A percentile compares a stretch with the other conserved stretches of the same genome.
These are phyloP conservation scores for Penicillium soppii DNA, from an alignment of 495 filamentous ascomycete genomes.

Conservation along the genomic window DNA sequence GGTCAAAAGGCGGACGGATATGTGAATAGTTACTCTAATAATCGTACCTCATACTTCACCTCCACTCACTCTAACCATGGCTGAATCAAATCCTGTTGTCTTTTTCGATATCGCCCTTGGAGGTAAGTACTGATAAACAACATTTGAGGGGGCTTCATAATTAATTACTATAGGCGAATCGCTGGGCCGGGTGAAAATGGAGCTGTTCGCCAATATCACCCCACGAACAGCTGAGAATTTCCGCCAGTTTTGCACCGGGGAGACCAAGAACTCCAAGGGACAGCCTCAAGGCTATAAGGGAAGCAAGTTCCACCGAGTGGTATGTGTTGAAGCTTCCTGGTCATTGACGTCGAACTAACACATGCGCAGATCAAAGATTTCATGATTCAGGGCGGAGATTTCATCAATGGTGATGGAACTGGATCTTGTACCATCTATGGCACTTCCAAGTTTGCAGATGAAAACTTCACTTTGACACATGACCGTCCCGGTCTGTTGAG, in stretches of 20 bases:
- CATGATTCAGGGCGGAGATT: constrained; percentile 97
- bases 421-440: constrained; percentile 88
- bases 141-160: background rate
- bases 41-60: no score
- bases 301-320: constrained; percentile 90
- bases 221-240: constrained; percentile 96
- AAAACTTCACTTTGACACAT: constrained; percentile 83
- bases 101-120: constrained; percentile 94
- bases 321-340: constrained; percentile 43
- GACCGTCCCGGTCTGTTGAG: constrained; percentile 76
- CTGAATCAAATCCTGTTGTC: constrained; percentile 59
- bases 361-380: constrained; percentile 83
- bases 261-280: constrained; percentile 78
- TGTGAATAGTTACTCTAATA: no score
- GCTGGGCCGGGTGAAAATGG: constrained; percentile 89
- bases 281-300: constrained; percentile 90
- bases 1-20: background rate
- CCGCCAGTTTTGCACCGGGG: constrained; percentile 94
- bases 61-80: constrained; percentile 5
- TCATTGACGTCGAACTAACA: background rate
- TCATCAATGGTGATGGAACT: constrained; percentile 89
- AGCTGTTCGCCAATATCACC: constrained; percentile 81
- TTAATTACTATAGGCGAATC: constrained; percentile 64
- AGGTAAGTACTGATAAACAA: constrained; percentile 55
- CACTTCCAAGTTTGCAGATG: constrained; percentile 79